Conservation (phyloP, 2,329 filamentous ascomycete genomes). For the Colletotrichum graminicola region DNA sequence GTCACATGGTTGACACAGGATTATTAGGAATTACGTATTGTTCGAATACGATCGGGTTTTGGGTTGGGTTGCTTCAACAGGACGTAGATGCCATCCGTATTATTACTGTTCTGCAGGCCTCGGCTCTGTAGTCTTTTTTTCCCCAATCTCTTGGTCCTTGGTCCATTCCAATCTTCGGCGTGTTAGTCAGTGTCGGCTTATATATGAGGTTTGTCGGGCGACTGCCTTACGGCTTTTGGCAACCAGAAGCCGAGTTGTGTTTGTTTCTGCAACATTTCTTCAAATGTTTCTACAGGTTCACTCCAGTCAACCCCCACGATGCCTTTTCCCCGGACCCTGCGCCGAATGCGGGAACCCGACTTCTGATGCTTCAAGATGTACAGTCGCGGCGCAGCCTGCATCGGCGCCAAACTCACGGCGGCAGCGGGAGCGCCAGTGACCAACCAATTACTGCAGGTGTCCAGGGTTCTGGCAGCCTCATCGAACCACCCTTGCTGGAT, state of each 20-base stretch:
- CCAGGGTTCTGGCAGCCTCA: background rate
- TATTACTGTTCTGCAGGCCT: constrained; percentile 36
- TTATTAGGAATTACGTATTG: constrained; percentile 20
- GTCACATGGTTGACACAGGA: constrained; percentile 9
- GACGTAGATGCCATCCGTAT: constrained; percentile 35
- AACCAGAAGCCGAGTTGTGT: background rate
- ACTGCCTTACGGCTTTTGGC: background rate
- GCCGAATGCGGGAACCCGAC: background rate
- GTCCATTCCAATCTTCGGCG: background rate
- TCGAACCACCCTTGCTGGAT: background rate
- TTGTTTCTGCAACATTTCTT: background rate
- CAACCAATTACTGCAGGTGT: background rate
- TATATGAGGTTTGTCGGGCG: background rate
- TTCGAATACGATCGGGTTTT: constrained; percentile 31
- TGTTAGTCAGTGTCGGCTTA: background rate
- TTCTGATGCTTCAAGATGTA: background rate
- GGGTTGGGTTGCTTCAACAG: constrained; percentile 30
- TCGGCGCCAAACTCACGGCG: background rate
- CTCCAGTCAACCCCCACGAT: background rate
- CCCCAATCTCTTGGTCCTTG: constrained; percentile 1
- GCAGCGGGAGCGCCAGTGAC: background rate
- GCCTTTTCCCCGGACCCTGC: background rate
- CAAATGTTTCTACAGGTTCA: background rate
- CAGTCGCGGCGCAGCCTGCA: background rate
- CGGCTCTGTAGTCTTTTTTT: constrained; percentile 27